phyloP scores from a whole-genome alignment of 805 yeast genomes.

The Kodamaea nitidulidarum region DNA sequence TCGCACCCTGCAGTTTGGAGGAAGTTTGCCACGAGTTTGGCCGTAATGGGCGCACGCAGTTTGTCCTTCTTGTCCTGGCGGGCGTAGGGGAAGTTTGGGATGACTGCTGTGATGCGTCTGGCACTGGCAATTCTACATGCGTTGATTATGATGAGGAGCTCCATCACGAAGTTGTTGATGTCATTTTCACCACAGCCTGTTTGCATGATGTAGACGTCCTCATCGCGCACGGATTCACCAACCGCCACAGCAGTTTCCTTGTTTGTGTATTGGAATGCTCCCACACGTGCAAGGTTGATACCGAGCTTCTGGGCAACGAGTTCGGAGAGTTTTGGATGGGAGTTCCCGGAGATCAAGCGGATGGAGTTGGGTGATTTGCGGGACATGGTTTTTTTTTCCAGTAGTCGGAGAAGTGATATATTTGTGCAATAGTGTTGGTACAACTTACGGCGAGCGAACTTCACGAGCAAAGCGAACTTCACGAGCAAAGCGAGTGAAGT shows the following conservation, averaged over 20 bases:
- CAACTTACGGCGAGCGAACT: too few relatives aligned
- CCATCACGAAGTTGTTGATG: constrained; percentile 83
- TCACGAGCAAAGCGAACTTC: too few relatives aligned
- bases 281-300: constrained; percentile 65
- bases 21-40: constrained; percentile 88
- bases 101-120: constrained; percentile 86
- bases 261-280: constrained; percentile 81
- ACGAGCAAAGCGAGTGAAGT: too few relatives aligned
- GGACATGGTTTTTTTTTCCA: constrained; percentile 12
- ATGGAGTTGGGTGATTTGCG: constrained; percentile 40
- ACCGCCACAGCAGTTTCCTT: constrained; percentile 82
- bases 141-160: constrained; percentile 81
- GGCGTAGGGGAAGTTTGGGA: constrained; percentile 95
- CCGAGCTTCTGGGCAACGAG: constrained; percentile 65
- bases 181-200: constrained; percentile 74
- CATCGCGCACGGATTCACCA: constrained; percentile 86
- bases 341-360: constrained; percentile 57
- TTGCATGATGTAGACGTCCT: constrained; percentile 80
- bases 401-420: too few relatives aligned
- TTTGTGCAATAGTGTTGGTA: too few relatives aligned
- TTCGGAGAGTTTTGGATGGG: constrained; percentile 82
- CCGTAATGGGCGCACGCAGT: constrained; percentile 93
- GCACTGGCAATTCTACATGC: constrained; percentile 97
- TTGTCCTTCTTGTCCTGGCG: constrained; percentile 97
- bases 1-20: constrained; percentile 91